Conservation (phyloP, 1,284 basidiomycete genomes). For the Sporisorium scitamineum region DNA sequence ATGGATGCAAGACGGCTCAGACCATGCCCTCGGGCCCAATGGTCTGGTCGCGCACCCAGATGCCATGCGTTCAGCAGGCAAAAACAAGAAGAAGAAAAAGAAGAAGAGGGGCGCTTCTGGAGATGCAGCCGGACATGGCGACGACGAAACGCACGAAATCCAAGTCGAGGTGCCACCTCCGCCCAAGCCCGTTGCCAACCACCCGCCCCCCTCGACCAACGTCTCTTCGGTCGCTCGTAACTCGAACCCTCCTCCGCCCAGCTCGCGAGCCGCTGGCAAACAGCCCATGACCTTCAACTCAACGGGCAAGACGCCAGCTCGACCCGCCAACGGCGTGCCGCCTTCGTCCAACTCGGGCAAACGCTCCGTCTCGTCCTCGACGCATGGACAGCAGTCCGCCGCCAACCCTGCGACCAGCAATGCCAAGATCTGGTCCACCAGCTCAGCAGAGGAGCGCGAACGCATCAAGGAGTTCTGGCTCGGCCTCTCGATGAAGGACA, state of each 20-base stretch:
- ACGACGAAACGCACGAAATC: constrained; percentile 67
- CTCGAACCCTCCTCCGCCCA: constrained; percentile 70
- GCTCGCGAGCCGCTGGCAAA: constrained; percentile 80
- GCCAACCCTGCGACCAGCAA: constrained; percentile 26
- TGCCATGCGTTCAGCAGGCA: constrained; percentile 33
- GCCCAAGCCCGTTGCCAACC: constrained; percentile 63
- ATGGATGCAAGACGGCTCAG: constrained; percentile 44
- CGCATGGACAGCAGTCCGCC: constrained; percentile 39
- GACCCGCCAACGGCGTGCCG: constrained; percentile 63
- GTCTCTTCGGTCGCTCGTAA: constrained; percentile 68
- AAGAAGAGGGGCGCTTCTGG: constrained; percentile 66
- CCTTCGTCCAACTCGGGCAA: constrained; percentile 71
- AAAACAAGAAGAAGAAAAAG: constrained; percentile 74
- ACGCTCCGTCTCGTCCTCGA: constrained; percentile 71
- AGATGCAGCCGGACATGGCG: constrained; percentile 67
- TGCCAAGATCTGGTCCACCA: constrained; percentile 75
- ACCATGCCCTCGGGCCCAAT: constrained; percentile 32
- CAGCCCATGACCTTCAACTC: constrained; percentile 75
- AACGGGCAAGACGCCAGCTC: constrained; percentile 54
- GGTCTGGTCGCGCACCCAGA: constrained; percentile 24
- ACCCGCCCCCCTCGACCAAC: constrained; percentile 66
- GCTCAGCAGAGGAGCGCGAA: constrained; percentile 89
- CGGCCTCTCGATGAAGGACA: constrained; percentile 85
- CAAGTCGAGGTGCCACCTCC: constrained; percentile 65
- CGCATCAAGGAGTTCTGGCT: constrained; percentile 98